Percentiles rank a stretch among this genome's conserved stretches.
phyloP scores from a whole-genome alignment of 2,329 filamentous ascomycete species.

The Ceratocystis cacaofunesta region DNA sequence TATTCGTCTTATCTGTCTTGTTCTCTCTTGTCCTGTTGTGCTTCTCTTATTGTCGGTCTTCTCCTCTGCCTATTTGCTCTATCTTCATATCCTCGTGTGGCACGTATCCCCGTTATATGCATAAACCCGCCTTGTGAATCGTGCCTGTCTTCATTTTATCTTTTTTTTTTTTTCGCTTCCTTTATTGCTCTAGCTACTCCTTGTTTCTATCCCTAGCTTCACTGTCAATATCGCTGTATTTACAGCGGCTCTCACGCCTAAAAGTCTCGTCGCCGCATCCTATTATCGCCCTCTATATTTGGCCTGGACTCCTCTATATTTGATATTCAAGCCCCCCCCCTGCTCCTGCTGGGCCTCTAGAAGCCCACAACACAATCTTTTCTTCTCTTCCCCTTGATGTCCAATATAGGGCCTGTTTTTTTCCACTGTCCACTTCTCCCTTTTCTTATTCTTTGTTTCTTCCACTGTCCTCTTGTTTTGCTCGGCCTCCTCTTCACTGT shows the following conservation, averaged over 20 bases:
- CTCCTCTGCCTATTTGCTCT: background rate
- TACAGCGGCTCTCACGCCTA: background rate
- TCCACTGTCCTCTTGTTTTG: background rate
- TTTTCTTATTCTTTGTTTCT: background rate
- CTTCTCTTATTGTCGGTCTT: no score
- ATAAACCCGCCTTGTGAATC: background rate
- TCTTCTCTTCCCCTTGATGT: background rate
- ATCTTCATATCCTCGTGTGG: conserved; percentile 2
- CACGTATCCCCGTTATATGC: background rate
- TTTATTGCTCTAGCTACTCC: background rate
- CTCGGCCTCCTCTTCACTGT: background rate
- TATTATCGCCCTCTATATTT: background rate
- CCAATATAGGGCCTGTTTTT: background rate
- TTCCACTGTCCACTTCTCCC: background rate
- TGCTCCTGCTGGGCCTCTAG: background rate
- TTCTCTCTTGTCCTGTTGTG: no score
- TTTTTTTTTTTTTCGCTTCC: background rate
- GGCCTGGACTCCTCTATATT: background rate
- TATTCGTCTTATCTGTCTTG: background rate
- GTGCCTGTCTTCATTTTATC: background rate
- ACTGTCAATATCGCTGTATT: background rate
- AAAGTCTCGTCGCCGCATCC: background rate
- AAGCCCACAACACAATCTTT: background rate
- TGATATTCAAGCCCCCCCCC: background rate
- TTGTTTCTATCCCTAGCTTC: background rate